These are phyloP conservation scores for Kitagawia praeruptora DNA, from an alignment of 129 eudicot genomes.

Conservation along the genomic window DNA sequence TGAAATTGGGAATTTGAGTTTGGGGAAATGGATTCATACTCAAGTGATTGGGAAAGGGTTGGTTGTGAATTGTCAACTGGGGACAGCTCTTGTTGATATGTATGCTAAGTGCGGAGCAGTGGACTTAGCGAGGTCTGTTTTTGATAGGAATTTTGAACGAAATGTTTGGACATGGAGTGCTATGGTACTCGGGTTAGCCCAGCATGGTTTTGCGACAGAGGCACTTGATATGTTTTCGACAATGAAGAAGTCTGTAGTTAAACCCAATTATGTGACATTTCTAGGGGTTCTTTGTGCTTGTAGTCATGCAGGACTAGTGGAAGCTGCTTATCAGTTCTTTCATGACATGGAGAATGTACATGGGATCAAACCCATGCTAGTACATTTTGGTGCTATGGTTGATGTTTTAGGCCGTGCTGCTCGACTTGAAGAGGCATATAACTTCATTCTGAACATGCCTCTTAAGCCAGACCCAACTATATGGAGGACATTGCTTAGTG, in stretches of 20 bases:
- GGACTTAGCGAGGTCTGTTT: constrained; percentile 38
- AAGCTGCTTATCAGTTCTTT: constrained; percentile 42
- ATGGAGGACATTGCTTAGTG: constrained; percentile 66
- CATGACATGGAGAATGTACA: constrained; percentile 45
- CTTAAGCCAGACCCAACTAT: constrained; percentile 42
- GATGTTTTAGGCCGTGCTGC: constrained; percentile 65
- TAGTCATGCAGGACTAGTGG: constrained; percentile 64
- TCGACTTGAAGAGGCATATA: constrained; percentile 46
- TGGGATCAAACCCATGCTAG: constrained; percentile 48
- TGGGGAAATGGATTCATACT: constrained; percentile 59
- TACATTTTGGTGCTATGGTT: constrained; percentile 75
- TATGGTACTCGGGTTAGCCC: constrained; percentile 71
- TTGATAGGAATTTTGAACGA: constrained; percentile 23
- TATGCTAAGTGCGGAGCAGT: constrained; percentile 60
- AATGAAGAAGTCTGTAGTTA: constrained; percentile 29
- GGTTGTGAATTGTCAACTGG: constrained; percentile 36
- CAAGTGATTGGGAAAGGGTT: constrained; percentile 39
- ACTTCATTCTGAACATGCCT: constrained; percentile 46
- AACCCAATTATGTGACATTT: constrained; percentile 65
- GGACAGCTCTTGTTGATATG: constrained; percentile 70
- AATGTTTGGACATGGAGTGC: constrained; percentile 81
- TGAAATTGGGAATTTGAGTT: constrained; percentile 47
- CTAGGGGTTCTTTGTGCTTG: constrained; percentile 73
- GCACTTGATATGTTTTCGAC: constrained; percentile 39
- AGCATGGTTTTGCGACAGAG: constrained; percentile 41